These are phyloP conservation scores for Pythium aquatile DNA, from an alignment of 352 stramenopile genomes.

Conservation along the genomic window DNA sequence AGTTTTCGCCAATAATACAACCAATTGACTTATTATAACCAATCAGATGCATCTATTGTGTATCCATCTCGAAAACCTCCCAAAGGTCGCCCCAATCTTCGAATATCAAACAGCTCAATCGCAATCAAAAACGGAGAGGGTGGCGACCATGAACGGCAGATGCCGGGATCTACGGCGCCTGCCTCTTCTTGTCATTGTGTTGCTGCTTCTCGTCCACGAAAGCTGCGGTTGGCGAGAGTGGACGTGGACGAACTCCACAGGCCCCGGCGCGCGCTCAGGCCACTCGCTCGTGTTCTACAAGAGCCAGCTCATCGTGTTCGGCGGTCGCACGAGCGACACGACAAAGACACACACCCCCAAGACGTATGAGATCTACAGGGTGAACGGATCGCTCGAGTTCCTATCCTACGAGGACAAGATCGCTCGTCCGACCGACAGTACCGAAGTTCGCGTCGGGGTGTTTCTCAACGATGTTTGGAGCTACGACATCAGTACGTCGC, in stretches of 20 bases:
- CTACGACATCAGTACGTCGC: slow-evolving; percentile 88
- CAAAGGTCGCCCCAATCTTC: slow-evolving; percentile 6
- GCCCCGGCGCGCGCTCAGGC: slow-evolving; percentile 71
- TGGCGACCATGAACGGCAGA: background rate
- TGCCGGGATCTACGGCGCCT: background rate
- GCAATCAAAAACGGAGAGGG: background rate
- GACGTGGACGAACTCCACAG: slow-evolving; percentile 58
- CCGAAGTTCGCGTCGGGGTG: slow-evolving; percentile 75
- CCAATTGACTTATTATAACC: background rate
- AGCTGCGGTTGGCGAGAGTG: slow-evolving; percentile 77
- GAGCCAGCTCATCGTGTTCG: slow-evolving; percentile 89
- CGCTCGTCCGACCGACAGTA: slow-evolving; percentile 36
- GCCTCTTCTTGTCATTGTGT: background rate
- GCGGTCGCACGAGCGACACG: slow-evolving; percentile 90
- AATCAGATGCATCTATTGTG: background rate
- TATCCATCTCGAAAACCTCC: background rate
- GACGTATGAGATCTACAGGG: slow-evolving; percentile 85
- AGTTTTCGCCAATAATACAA: background rate
- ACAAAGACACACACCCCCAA: slow-evolving; percentile 86
- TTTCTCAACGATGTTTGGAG: slow-evolving; percentile 97
- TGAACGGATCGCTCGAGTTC: slow-evolving; percentile 86
- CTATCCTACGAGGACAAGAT: slow-evolving; percentile 88
- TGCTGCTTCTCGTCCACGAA: slow-evolving; percentile 5
- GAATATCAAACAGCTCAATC: background rate
- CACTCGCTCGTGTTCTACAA: slow-evolving; percentile 89